These are phyloP conservation scores for Pseudisothecium myosuroides DNA, from an alignment of 225 moss, liverwort and hornwort species.

Conservation along the genomic window DNA sequence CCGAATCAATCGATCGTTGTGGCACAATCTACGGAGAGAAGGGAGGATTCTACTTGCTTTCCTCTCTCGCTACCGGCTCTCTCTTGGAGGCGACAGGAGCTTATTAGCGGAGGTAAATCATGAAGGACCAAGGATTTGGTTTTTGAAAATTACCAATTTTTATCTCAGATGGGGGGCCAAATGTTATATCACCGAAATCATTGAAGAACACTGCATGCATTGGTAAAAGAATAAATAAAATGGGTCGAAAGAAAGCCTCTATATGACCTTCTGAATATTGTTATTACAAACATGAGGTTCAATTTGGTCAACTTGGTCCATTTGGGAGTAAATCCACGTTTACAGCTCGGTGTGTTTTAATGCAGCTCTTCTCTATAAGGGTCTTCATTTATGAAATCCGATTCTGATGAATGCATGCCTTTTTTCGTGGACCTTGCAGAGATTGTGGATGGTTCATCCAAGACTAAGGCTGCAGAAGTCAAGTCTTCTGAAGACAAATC, in stretches of 20 bases:
- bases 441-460: neutral
- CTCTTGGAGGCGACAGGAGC: slow-evolving; percentile 28
- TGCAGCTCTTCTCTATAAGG: neutral
- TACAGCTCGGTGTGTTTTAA: neutral
- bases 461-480: neutral
- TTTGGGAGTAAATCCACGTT: neutral
- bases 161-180: neutral
- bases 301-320: neutral
- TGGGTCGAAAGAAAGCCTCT: neutral
- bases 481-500: neutral
- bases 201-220: neutral
- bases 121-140: too few species aligned
- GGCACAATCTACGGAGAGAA: neutral
- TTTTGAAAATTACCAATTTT: neutral
- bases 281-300: neutral
- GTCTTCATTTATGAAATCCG: neutral
- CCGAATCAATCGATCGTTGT: neutral
- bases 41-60: slow-evolving; percentile 25
- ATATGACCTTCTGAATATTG: neutral
- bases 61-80: slow-evolving; percentile 26
- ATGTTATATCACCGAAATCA: neutral
- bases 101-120: neutral
- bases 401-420: neutral
- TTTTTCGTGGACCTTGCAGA: neutral
- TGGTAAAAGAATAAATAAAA: neutral